Base-by-base conservation (phyloP, 495 filamentous ascomycete genomes). In the Penicillium paxilli region DNA sequence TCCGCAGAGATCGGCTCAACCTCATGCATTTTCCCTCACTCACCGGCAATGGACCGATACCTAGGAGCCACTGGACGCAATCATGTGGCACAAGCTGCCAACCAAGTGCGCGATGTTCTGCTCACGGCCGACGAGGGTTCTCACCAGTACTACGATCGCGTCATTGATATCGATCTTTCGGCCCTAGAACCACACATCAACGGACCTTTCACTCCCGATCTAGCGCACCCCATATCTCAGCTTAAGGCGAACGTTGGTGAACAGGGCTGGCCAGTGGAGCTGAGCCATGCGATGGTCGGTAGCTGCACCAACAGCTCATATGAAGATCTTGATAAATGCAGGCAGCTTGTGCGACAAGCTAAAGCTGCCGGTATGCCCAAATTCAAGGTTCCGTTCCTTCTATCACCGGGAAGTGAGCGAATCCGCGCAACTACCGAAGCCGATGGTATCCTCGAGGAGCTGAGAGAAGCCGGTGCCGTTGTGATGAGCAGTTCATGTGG, bases 131-230 rank as follows among this genome's bases (percentile, higher is more conserved):
- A 49, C 70, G 91, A 96, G 75, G 47, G 91, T 95, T 68, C 93
- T 94, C 88, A 85, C 82, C 1, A 42, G 7, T 58, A 90, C 55
- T 96, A 95, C 70, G 90, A 96, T 67, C 83, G 93, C 67, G 67
- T 94, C 50, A 86, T 96, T 59, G 90, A 95, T 73, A 82, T 96
- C 70, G 90, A 94, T 73, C 82, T 96, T 28, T 84, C 76, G 32
- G 84, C 90, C 64, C 84, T 96, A 30, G 91, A 96, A 75, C 91
- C 91, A 9, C 91, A 96, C 65, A 90, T 96, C 73, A 96, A 96
- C 73, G 91, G 91, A 41, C 91, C 91, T 24, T 95, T 93, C 79
- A 96, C 91, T 7, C 91, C 91, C 26, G 91, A 96, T 83, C 83
- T 96, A 68, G 90, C 90, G 21, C 38, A 42, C 22, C 38, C 38